Evolutionary conservation across 345 rosid genomes (phyloP), one percentile per base, ranked within the genome.

Genomic region (Sonneratia caseolaris): DNA sequence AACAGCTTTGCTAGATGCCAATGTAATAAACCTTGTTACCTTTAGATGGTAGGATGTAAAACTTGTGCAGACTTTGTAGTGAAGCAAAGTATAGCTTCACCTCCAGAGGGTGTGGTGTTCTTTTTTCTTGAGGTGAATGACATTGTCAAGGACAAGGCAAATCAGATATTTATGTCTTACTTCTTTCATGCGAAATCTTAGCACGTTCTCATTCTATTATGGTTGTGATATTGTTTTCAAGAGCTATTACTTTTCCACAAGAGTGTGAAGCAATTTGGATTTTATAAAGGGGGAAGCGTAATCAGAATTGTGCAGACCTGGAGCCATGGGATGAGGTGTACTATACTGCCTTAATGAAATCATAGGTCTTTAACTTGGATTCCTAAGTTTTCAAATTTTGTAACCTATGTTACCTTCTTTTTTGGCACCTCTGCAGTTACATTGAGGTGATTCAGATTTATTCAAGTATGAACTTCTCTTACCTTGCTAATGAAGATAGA

Each of bases 311-410:
- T 71, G 77, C 76, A 74, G 96, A 86, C 76, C 74, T 94, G 72
- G 93, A 94, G 80, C 97, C 97, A 68, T 94, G 97, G 99, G 99
- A 94, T 82, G 97, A 94, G 80, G 77, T 93, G 38, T 86, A 90
- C 80, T 92, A 90, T 76, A 84, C 97, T 56, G 84, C 88, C 64
- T 78, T 82, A 81, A 90, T 94, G 96, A 94, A 86, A 77, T 86
- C 96, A 48, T 88, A 92, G 19, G 77, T 79, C 73, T 84, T 83
- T 77, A 80, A 86, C 78, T 81, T 92, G 81, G 88, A 90, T 79
- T 81, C 93, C 18, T 76, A 87, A 79, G 96, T 86, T 71, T 71
- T 72, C 37, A 15, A 70, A 4, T 7, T 38, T 37, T 21, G 22
- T 16, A 55, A 21, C 40, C 3, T 24, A 69, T 68, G 55, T 53